phyloP scores from a whole-genome alignment of 495 filamentous ascomycete genomes.

The Articulospora tetracladia region DNA sequence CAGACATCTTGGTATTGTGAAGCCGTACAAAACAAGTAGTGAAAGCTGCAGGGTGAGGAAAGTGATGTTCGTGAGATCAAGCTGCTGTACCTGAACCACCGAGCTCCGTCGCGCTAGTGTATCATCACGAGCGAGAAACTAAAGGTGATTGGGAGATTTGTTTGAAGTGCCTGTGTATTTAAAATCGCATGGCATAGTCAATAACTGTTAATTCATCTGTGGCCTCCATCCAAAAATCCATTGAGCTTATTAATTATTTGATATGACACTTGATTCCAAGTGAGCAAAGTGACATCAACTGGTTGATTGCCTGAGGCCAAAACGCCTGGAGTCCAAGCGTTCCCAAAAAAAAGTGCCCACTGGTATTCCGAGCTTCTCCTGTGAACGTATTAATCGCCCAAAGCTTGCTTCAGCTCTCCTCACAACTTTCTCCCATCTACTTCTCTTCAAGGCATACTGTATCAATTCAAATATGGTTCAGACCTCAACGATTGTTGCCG shows the following conservation, averaged over 20 bases:
- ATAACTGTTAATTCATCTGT: too few relatives aligned
- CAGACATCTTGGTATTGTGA: conserved; percentile 40
- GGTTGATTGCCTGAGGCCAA: background rate
- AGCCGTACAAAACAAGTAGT: background rate
- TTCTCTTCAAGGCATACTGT: conserved; percentile 8
- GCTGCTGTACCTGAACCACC: background rate
- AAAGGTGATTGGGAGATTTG: too few relatives aligned
- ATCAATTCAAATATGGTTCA: conserved; percentile 45
- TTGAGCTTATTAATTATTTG: too few relatives aligned
- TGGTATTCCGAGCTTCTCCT: too few relatives aligned
- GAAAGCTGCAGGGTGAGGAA: background rate
- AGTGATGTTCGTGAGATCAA: background rate
- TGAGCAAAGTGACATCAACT: background rate
- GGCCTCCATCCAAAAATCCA: too few relatives aligned
- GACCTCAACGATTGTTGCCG: conserved; percentile 69
- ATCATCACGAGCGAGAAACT: too few relatives aligned
- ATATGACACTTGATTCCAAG: too few relatives aligned
- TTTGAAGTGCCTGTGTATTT: too few relatives aligned
- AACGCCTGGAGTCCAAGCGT: background rate
- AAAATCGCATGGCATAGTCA: too few relatives aligned
- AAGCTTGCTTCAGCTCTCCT: conserved; percentile 6
- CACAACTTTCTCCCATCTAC: conserved; percentile 15
- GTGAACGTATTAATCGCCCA: background rate
- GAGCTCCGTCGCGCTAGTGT: background rate
- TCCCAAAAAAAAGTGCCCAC: too few relatives aligned